These are phyloP conservation scores for Plasmodium gonderi DNA, from an alignment of 169 alveolate genomes.

Conservation along the genomic window DNA sequence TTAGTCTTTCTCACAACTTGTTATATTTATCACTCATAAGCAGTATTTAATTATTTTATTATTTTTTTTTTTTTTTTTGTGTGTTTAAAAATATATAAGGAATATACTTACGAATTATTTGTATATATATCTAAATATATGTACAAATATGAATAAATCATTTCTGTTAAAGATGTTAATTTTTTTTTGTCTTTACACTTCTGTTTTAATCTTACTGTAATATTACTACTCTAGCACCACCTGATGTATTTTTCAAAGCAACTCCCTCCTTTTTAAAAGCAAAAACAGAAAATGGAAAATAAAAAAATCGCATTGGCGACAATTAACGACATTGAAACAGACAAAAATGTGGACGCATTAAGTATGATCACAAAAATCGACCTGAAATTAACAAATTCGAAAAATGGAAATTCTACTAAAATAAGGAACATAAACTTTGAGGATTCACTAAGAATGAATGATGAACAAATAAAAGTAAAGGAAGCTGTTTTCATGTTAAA, in stretches of 20 bases:
- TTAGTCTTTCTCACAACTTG: not conserved
- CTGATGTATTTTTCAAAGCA: not conserved
- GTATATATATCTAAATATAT: not conserved
- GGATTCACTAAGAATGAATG: conserved; percentile 54
- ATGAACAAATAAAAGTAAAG: conserved; percentile 69
- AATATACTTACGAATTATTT: too few relatives aligned
- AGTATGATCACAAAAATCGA: conserved; percentile 60
- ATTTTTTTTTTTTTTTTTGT: too few relatives aligned
- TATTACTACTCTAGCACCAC: not conserved
- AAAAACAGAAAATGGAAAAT: conserved; percentile 37
- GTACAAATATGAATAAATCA: not conserved
- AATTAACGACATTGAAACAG: conserved; percentile 62
- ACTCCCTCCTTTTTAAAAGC: not conserved
- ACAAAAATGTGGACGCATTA: conserved; percentile 57
- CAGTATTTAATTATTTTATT: too few relatives aligned
- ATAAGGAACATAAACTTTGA: conserved; percentile 42
- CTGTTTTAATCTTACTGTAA: not conserved
- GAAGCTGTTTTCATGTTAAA: conserved; percentile 67
- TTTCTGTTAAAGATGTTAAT: not conserved
- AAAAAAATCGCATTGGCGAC: conserved; percentile 42
- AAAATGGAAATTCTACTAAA: conserved; percentile 17
- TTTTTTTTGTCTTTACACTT: not conserved
- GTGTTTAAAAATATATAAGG: not conserved
- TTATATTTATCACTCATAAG: not conserved
- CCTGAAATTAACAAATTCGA: conserved; percentile 16